These are phyloP conservation scores for Russula olivacea DNA, from an alignment of 768 basidiomycete species.

Conservation along the genomic window DNA sequence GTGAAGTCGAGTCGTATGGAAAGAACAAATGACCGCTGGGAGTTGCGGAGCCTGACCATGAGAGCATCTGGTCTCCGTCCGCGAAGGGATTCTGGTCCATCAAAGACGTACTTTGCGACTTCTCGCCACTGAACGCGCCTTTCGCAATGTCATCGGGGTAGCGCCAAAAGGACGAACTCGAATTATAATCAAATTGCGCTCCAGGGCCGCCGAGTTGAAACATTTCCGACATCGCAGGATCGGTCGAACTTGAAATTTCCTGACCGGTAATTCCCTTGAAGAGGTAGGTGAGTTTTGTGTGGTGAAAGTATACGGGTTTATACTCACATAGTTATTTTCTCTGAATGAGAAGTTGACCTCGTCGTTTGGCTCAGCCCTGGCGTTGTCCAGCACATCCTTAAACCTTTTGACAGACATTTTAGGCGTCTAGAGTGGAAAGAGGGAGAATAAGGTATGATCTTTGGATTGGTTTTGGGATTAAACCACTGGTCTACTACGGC, in stretches of 20 bases:
- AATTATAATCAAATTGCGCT: neutral
- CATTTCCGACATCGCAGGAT: too few relatives aligned
- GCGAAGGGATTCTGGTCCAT: too few relatives aligned
- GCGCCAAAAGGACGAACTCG: neutral
- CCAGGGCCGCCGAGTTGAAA: neutral
- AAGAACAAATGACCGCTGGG: neutral
- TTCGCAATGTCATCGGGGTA: neutral
- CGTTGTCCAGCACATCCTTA: neutral
- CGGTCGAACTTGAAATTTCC: neutral
- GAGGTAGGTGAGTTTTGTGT: neutral
- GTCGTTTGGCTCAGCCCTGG: too few relatives aligned
- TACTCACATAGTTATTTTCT: constrained; percentile 9
- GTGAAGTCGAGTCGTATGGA: neutral
- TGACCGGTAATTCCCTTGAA: neutral
- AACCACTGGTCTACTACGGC: constrained; percentile 10
- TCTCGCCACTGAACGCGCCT: neutral
- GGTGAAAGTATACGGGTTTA: neutral
- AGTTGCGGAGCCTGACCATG: neutral
- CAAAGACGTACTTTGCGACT: neutral
- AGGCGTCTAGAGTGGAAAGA: neutral
- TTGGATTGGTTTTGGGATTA: neutral
- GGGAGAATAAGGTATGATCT: neutral
- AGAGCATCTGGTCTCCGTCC: neutral
- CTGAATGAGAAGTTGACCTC: neutral
- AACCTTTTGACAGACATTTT: neutral